phyloP scores from a whole-genome alignment of 129 eudicot genomes.

The Silybum marianum region DNA sequence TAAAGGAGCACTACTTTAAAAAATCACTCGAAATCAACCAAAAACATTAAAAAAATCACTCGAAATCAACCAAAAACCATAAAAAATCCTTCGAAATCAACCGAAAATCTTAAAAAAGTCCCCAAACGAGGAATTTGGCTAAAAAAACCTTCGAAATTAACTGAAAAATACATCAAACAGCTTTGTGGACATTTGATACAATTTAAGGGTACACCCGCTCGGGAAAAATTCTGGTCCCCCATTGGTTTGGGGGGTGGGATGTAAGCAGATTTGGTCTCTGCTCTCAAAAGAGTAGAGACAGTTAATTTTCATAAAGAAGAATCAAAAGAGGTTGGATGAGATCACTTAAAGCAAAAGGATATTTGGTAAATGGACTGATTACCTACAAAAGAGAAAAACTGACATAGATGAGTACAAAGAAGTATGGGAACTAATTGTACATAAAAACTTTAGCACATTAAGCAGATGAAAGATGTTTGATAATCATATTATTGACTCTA shows the following conservation, averaged over 20 bases:
- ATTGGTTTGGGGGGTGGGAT: background rate
- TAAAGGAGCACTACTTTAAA: no score
- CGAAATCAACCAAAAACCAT: no score
- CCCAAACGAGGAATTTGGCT: no score
- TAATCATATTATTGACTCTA: background rate
- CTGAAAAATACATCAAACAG: no score
- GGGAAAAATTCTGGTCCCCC: no score
- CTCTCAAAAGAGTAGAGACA: background rate
- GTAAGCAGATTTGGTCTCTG: background rate
- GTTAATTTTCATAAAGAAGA: background rate
- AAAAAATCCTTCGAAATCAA: no score
- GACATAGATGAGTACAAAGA: conserved; percentile 18
- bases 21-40: no score
- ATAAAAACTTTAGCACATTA: background rate
- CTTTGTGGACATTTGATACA: no score
- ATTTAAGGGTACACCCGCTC: no score
- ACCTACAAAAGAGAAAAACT: conserved; percentile 49
- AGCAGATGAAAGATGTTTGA: background rate
- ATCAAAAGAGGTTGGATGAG: background rate
- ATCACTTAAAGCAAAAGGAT: conserved; percentile 58
- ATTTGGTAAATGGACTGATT: conserved; percentile 90
- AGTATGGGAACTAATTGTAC: background rate
- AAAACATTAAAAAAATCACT: no score
- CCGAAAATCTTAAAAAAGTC: no score
- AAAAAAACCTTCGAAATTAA: no score